Conservation (phyloP, 2,329 filamentous ascomycete genomes). For the Harringtonia lauricola region DNA sequence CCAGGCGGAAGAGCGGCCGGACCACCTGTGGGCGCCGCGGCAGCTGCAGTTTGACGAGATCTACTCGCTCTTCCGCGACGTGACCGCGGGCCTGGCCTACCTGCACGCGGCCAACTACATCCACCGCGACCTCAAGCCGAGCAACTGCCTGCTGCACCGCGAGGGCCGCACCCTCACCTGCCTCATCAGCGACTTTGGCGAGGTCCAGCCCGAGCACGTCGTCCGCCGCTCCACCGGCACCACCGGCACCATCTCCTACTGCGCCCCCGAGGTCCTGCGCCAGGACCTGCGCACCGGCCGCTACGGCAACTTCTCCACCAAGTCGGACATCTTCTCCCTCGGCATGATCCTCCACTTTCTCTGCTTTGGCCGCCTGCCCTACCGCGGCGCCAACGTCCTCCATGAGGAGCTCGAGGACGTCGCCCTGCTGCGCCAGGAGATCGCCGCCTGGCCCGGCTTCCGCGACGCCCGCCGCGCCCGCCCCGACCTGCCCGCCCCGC, state of each 20-base stretch:
- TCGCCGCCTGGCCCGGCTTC: slow-evolving; percentile 79
- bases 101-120: slow-evolving; percentile 89
- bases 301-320: slow-evolving; percentile 89
- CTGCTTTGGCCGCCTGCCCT: slow-evolving; percentile 86
- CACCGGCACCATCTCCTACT: slow-evolving; percentile 95
- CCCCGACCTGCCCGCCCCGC: slow-evolving; percentile 71
- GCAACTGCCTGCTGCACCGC: slow-evolving; percentile 81
- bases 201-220: slow-evolving; percentile 77
- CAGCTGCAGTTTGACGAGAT: slow-evolving; percentile 74
- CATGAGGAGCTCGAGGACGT: slow-evolving; percentile 90
- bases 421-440: slow-evolving; percentile 74
- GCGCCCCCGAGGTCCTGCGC: slow-evolving; percentile 83
- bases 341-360: slow-evolving; percentile 99
- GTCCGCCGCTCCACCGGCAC: slow-evolving; percentile 82
- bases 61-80: slow-evolving; percentile 91
- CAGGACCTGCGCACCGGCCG: slow-evolving; percentile 51
- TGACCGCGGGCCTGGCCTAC: slow-evolving; percentile 83
- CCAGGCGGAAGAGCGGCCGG: slow-evolving; percentile 35
- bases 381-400: slow-evolving; percentile 69
- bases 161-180: slow-evolving; percentile 63
- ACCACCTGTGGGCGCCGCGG: slow-evolving; percentile 17
- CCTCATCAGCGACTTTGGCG: slow-evolving; percentile 94
- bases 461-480: slow-evolving; percentile 63
- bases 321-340: slow-evolving; percentile 95
- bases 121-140: slow-evolving; percentile 90